Evolutionary conservation across 1,284 basidiomycete genomes (phyloP).

Genomic region (Melampsora larici-populina): DNA sequence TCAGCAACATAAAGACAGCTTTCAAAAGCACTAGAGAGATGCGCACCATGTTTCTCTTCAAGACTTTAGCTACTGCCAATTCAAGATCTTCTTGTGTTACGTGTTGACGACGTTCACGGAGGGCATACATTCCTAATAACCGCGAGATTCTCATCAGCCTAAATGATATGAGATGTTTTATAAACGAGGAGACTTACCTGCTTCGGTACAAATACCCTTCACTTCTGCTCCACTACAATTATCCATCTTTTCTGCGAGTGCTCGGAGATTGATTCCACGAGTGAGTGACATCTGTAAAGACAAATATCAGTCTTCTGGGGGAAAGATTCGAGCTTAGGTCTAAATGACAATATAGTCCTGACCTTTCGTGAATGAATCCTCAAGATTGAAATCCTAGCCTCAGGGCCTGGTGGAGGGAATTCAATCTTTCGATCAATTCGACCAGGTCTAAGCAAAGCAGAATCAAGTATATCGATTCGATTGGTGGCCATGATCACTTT

Average conservation of each 20-base stretch:
- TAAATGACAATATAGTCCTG: slow-evolving; percentile 45
- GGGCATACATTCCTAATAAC: slow-evolving; percentile 81
- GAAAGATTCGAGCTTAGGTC: background rate
- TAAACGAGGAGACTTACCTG: slow-evolving; percentile 61
- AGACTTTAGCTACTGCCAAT: slow-evolving; percentile 90
- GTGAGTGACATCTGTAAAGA: slow-evolving; percentile 83
- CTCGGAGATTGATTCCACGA: slow-evolving; percentile 90
- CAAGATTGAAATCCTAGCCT: slow-evolving; percentile 92
- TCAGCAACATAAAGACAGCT: background rate
- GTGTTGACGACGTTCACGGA: slow-evolving; percentile 89
- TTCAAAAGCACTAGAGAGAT: background rate
- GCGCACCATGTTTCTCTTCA: slow-evolving; percentile 37
- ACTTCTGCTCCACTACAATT: slow-evolving; percentile 93
- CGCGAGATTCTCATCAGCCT: background rate
- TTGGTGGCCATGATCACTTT: slow-evolving; percentile 99
- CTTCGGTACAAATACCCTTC: slow-evolving; percentile 96
- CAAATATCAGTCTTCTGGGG: background rate
- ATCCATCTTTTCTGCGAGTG: slow-evolving; percentile 97
- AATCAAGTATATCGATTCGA: slow-evolving; percentile 95
- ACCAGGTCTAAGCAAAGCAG: slow-evolving; percentile 87
- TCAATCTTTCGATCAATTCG: slow-evolving; percentile 99
- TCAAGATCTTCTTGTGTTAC: slow-evolving; percentile 99
- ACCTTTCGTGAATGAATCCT: slow-evolving; percentile 96
- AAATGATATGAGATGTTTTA: background rate
- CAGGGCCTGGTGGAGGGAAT: slow-evolving; percentile 96